Evolutionary conservation across 345 rosid genomes (phyloP).

Genomic region (Bruguiera sexangula): DNA sequence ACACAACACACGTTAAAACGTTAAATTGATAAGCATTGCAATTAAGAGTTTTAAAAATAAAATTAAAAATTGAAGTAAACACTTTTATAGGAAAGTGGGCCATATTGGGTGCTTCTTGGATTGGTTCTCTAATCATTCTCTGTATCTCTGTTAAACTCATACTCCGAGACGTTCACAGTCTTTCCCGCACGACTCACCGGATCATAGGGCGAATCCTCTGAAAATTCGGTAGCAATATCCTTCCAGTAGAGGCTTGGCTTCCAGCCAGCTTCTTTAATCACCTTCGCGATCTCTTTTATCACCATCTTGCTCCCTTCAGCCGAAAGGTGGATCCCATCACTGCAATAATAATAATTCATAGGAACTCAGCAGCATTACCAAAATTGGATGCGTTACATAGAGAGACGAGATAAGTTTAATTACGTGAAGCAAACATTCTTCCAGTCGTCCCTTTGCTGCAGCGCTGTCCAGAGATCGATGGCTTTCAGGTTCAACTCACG

Average conservation of each 20-base stretch:
- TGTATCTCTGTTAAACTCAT: not conserved
- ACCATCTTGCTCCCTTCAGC: constrained; percentile 59
- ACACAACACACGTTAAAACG: too few relatives aligned
- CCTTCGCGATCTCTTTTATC: constrained; percentile 53
- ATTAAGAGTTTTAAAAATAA: too few relatives aligned
- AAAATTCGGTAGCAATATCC: constrained; percentile 50
- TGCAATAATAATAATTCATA: constrained; percentile 4
- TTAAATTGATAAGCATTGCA: too few relatives aligned
- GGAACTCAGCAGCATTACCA: not conserved
- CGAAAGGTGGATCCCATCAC: constrained; percentile 78
- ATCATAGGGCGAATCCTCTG: constrained; percentile 35
- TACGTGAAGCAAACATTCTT: constrained; percentile 22
- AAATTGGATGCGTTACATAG: not conserved
- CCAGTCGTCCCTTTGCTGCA: constrained; percentile 18
- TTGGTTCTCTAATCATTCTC: not conserved
- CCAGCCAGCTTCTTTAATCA: constrained; percentile 63
- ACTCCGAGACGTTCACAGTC: constrained; percentile 9
- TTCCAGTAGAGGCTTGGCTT: constrained; percentile 64
- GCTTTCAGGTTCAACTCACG: constrained; percentile 15
- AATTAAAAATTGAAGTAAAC: too few relatives aligned
- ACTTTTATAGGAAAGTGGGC: too few relatives aligned
- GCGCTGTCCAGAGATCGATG: constrained; percentile 24
- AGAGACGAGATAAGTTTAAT: not conserved
- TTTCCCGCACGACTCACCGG: constrained; percentile 10
- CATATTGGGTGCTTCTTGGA: not conserved